These are phyloP conservation scores for Sarocladiaceae sp. DNA, from an alignment of 2,329 filamentous ascomycete genomes.

Conservation along the genomic window DNA sequence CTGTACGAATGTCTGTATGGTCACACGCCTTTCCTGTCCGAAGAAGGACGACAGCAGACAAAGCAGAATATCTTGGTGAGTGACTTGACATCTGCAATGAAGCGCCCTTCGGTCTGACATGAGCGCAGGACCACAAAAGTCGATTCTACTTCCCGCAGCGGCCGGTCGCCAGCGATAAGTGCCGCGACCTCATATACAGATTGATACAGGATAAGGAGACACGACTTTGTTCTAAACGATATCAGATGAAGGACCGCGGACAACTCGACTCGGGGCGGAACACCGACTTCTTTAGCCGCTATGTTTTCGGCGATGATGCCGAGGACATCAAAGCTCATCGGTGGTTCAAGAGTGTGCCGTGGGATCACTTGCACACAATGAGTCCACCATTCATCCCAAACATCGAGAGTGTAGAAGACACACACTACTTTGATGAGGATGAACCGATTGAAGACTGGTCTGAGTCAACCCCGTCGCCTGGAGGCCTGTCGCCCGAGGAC, in stretches of 20 bases:
- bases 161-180: constrained; percentile 62
- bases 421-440: constrained; percentile 87
- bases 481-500: constrained; percentile 23
- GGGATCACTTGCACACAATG: constrained; percentile 68
- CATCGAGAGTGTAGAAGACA: constrained; percentile 65
- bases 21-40: constrained; percentile 81
- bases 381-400: constrained; percentile 77
- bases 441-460: constrained; percentile 64
- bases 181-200: constrained; percentile 70
- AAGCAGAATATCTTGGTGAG: constrained; percentile 79
- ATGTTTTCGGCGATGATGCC: constrained; percentile 80
- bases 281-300: constrained; percentile 36
- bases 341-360: constrained; percentile 78
- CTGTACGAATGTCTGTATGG: constrained; percentile 93
- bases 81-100: too few relatives aligned
- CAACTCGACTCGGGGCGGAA: constrained; percentile 17
- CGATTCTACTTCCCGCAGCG: constrained; percentile 68
- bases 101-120: constrained; percentile 12
- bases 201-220: constrained; percentile 71
- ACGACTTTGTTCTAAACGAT: constrained; percentile 73
- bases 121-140: constrained; percentile 59
- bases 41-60: constrained; percentile 72
- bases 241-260: constrained; percentile 59
- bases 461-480: constrained; percentile 37
- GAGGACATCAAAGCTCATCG: constrained; percentile 85